Evolutionary conservation across 2,329 filamentous ascomycete species (phyloP), one percentile per base, ranked within the genome.

Genomic region (Venturia aucupariae): DNA sequence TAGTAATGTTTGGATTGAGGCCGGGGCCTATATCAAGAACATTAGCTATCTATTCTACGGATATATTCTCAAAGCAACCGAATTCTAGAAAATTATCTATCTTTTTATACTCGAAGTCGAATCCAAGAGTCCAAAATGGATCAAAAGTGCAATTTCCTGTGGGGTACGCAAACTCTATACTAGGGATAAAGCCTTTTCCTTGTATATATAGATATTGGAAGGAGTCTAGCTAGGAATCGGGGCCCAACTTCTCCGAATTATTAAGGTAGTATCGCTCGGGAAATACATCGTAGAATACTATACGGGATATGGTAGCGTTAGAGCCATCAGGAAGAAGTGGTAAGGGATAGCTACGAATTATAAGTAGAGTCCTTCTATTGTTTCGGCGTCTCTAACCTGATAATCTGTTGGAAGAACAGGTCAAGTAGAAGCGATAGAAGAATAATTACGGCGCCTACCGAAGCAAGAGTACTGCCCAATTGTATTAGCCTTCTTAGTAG

Each of bases 371-470:
- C n/a, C n/a, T n/a, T n/a, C n/a, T n/a, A n/a, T n/a, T n/a, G n/a
- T n/a, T n/a, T n/a, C n/a, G n/a, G n/a, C n/a, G n/a, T n/a, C n/a
- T n/a, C n/a, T n/a, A n/a, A n/a, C n/a, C n/a, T 30, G 22, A 66
- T 55, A 27, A 66, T 62, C 39, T 66, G 65, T 51, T 66, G 65
- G 57, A 66, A 65, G 54, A 66, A 66, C 5, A 61, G 51, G 41
- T 66, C 65, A 7, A 66, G 30, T 4, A 54, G 35, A 7, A 66
- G 22, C n/a, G 65, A 65, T 4, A 66, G 55, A 22, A 66, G 46
- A 17, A 65, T 62, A 24, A 66, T 66, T 4, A 57, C 64, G 6
- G 65, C 65, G 19, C 65, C 65, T 35, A 66, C 38, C 7, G 64
- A 48, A 19, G 65, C 51, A 4, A 65, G 27, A 15, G 65, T 48